Evolutionary conservation across 2,329 filamentous ascomycete species (phyloP).

Genomic region (Dothideomycetes sp.): DNA sequence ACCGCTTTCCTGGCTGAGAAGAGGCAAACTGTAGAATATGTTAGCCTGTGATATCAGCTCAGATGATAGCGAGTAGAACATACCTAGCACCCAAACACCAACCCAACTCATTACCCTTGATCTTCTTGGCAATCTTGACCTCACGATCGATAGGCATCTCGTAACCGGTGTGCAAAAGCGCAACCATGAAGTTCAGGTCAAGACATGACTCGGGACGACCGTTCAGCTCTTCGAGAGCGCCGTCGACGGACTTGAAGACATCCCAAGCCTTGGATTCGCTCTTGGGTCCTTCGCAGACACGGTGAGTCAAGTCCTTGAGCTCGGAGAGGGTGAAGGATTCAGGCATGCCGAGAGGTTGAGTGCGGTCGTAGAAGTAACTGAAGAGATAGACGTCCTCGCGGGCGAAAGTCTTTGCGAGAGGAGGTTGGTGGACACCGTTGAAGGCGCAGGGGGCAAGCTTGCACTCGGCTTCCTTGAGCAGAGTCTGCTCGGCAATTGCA

Average conservation of each 20-base stretch:
- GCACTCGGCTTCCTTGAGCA: slow-evolving; percentile 79
- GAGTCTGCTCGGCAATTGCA: slow-evolving; percentile 76
- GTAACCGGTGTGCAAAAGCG: slow-evolving; percentile 86
- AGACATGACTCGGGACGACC: slow-evolving; percentile 85
- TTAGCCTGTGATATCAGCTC: slow-evolving; percentile 28
- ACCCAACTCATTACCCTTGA: slow-evolving; percentile 90
- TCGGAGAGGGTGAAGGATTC: slow-evolving; percentile 89
- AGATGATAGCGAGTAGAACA: slow-evolving; percentile 27
- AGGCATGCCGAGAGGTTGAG: slow-evolving; percentile 91
- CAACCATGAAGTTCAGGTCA: slow-evolving; percentile 94
- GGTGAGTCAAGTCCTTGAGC: slow-evolving; percentile 73
- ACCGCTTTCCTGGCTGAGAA: slow-evolving; percentile 71
- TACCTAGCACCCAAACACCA: slow-evolving; percentile 97
- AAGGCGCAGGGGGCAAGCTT: slow-evolving; percentile 88
- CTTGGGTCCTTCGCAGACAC: slow-evolving; percentile 75
- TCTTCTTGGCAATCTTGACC: slow-evolving; percentile 98
- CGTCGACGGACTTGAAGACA: slow-evolving; percentile 65
- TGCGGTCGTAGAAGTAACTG: slow-evolving; percentile 97
- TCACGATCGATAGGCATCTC: slow-evolving; percentile 96
- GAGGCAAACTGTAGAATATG: slow-evolving; percentile 56
- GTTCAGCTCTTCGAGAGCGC: slow-evolving; percentile 68
- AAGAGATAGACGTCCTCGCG: slow-evolving; percentile 92
- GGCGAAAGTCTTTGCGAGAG: slow-evolving; percentile 82
- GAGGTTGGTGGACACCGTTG: slow-evolving; percentile 92
- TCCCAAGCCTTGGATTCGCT: slow-evolving; percentile 65